phyloP scores from a whole-genome alignment of 495 filamentous ascomycete species.

The Bombardia bombarda region DNA sequence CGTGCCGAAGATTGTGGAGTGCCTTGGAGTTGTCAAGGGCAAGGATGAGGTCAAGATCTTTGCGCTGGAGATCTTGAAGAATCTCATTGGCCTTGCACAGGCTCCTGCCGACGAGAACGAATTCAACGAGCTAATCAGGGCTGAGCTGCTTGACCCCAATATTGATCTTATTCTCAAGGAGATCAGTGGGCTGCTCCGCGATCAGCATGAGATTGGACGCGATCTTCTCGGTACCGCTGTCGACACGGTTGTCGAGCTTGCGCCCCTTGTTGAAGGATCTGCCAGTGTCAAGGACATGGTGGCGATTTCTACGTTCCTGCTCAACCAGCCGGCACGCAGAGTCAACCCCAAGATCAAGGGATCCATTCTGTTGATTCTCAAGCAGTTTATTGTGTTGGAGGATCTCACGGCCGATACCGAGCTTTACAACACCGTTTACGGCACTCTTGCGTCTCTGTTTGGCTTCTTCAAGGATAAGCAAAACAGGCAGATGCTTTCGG shows the following conservation, averaged over 20 bases:
- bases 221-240: slow-evolving; percentile 69
- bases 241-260: slow-evolving; percentile 63
- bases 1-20: slow-evolving; percentile 61
- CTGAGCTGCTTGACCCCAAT: slow-evolving; percentile 59
- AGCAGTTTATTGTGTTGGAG: slow-evolving; percentile 58
- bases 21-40: slow-evolving; percentile 61
- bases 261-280: slow-evolving; percentile 64
- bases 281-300: slow-evolving; percentile 63
- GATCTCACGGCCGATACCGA: slow-evolving; percentile 56
- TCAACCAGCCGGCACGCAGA: slow-evolving; percentile 71
- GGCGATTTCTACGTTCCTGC: slow-evolving; percentile 67
- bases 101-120: slow-evolving; percentile 42
- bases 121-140: slow-evolving; percentile 52
- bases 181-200: slow-evolving; percentile 55
- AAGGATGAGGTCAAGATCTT: slow-evolving; percentile 87
- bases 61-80: slow-evolving; percentile 64
- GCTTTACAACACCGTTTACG: slow-evolving; percentile 51
- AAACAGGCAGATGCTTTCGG: slow-evolving; percentile 62
- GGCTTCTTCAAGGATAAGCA: slow-evolving; percentile 75
- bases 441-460: slow-evolving; percentile 65
- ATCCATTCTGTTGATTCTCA: slow-evolving; percentile 64
- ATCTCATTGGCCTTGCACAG: slow-evolving; percentile 50
- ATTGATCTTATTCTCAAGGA: slow-evolving; percentile 59
- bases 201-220: slow-evolving; percentile 51
- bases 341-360: slow-evolving; percentile 80